phyloP scores from a whole-genome alignment of 345 rosid species.

The Gossypium arboreum region DNA sequence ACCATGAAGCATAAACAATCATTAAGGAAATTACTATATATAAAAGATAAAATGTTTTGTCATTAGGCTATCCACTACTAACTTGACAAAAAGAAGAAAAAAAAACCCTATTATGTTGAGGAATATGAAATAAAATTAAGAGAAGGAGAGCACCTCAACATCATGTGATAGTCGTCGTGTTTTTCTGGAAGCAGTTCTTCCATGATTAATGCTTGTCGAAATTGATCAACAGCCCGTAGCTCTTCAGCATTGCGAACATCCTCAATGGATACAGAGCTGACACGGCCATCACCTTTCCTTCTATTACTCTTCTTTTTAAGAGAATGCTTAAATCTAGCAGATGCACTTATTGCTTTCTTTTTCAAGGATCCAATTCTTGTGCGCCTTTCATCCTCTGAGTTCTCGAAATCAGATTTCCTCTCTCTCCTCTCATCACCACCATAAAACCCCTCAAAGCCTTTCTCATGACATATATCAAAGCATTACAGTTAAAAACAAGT shows the following conservation, averaged over 20 bases:
- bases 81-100: background rate
- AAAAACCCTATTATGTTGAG: background rate
- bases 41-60: background rate
- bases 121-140: background rate
- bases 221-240: slow-evolving; percentile 78
- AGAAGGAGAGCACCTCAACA: slow-evolving; percentile 56
- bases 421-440: slow-evolving; percentile 92
- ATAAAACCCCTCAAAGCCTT: slow-evolving; percentile 91
- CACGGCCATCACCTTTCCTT: slow-evolving; percentile 79
- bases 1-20: background rate
- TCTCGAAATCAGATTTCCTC: slow-evolving; percentile 92
- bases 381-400: slow-evolving; percentile 95
- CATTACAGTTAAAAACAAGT: background rate
- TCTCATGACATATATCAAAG: slow-evolving; percentile 8
- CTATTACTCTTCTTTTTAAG: slow-evolving; percentile 79
- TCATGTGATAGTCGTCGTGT: slow-evolving; percentile 93
- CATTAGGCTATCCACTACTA: background rate
- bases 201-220: slow-evolving; percentile 74
- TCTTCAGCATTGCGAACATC: slow-evolving; percentile 89
- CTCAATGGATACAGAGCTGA: slow-evolving; percentile 96
- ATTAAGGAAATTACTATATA: background rate
- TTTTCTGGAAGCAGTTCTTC: slow-evolving; percentile 72
- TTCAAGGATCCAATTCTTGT: slow-evolving; percentile 89
- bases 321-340: slow-evolving; percentile 84
- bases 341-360: slow-evolving; percentile 89